Evolutionary conservation across 495 filamentous ascomycete species (phyloP), one percentile per base, ranked within the genome.

Genomic region (Podospora conica): DNA sequence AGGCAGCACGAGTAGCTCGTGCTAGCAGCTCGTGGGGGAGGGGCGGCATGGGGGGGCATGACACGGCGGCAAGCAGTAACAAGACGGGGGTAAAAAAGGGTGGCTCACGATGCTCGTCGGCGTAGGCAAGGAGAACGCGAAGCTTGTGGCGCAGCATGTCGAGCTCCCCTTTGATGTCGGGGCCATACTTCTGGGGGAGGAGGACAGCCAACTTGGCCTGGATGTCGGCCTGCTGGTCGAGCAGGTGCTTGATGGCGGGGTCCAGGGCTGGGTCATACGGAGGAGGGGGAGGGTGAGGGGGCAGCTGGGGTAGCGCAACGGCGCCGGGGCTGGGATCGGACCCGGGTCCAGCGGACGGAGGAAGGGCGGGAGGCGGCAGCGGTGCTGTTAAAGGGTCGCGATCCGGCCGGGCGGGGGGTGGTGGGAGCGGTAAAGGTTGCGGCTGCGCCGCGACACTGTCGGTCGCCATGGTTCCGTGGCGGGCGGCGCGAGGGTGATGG

Each of bases 151-250:
- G 78, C 63, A 83, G 69, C 79, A 82, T 82, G 29, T 80, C 76
- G 54, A 80, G 72, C 69, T 82, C 81, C 53, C 77, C 66, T 64
- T 74, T 77, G 69, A 75, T 71, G 66, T 80, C 78, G 59, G 77
- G 76, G 33, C 78, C 76, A 74, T 76, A 76, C 64, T 77, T 82
- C 59, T 76, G 70, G 57, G 79, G 79, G 18, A 82, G 76, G 29
- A 82, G 65, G 65, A 73, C 76, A 62, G 77, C 77, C 60, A 82
- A 74, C 70, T 76, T 78, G 55, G 79, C 76, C 71, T 82, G 77
- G 67, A 83, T 82, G 65, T 82, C 81, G 70, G 75, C 79, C 73
- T 80, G 80, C 70, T 82, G 79, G 56, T 80, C 78, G 56, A 83
- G 71, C 55, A 83, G 69, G 31, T 75, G 73, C 72, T 73, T 75